Percentiles rank a stretch among this genome's conserved stretches.
These are phyloP conservation scores for Penicillium capsulatum DNA, from an alignment of 2,329 filamentous ascomycete genomes.

Conservation along the genomic window DNA sequence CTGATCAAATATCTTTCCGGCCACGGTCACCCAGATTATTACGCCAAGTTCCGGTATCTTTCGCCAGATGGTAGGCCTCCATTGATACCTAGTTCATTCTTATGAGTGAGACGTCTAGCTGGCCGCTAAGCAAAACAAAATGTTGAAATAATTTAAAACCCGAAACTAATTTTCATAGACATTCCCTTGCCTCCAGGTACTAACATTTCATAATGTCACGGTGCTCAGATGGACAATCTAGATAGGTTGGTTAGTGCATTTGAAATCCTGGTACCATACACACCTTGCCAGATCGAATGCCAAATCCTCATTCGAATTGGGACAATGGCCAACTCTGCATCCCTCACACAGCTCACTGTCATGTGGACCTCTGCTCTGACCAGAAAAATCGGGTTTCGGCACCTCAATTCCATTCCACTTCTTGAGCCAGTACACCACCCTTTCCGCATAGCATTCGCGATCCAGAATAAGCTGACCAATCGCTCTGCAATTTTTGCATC, in stretches of 20 bases:
- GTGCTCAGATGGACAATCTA: conserved; percentile 10
- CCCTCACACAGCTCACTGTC: conserved; percentile 52
- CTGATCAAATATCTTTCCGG: too few relatives aligned
- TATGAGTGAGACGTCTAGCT: too few relatives aligned
- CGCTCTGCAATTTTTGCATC: conserved; percentile 7
- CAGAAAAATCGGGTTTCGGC: conserved; percentile 4
- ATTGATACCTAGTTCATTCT: too few relatives aligned
- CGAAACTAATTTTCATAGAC: too few relatives aligned
- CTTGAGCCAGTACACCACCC: conserved; percentile 9
- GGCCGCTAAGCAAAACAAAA: too few relatives aligned
- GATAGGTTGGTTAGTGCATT: conserved; percentile 12
- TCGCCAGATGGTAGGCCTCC: too few relatives aligned
- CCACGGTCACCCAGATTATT: too few relatives aligned
- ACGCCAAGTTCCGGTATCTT: too few relatives aligned
- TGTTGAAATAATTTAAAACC: too few relatives aligned
- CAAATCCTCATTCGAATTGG: conserved; percentile 12
- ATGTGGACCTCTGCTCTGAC: conserved; percentile 23
- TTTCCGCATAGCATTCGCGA: conserved; percentile 6
- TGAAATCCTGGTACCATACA: conserved; percentile 10
- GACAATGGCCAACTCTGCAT: conserved; percentile 44
- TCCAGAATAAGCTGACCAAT: conserved; percentile 5
- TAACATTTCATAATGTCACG: not conserved
- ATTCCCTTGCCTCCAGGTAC: too few relatives aligned
- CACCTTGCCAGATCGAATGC: conserved; percentile 13
- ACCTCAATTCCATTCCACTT: conserved; percentile 9